phyloP scores from a whole-genome alignment of 2,329 filamentous ascomycete species.

The Sporothrix brunneoviolacea region DNA sequence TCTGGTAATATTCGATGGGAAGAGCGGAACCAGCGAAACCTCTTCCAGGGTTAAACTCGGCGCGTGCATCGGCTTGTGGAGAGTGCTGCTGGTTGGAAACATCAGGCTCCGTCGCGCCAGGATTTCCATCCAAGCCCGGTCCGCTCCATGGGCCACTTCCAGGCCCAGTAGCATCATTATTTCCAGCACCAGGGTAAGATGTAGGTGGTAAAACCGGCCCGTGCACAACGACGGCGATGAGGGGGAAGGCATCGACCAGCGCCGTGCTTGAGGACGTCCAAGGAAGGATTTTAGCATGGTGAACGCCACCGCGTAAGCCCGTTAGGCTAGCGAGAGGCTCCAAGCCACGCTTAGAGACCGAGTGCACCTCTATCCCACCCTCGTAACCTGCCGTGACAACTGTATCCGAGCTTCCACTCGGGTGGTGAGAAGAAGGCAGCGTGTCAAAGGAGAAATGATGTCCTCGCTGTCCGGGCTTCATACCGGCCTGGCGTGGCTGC shows the following conservation, averaged over 20 bases:
- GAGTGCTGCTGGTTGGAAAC: constrained; percentile 1
- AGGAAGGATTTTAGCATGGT: constrained; percentile 75
- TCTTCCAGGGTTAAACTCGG: constrained; percentile 12
- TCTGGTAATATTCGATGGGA: constrained; percentile 64
- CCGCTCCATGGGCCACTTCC: constrained; percentile 20
- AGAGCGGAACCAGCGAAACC: constrained; percentile 15
- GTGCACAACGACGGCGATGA: constrained; percentile 75
- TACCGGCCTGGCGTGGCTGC: constrained; percentile 39
- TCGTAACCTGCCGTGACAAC: constrained; percentile 73
- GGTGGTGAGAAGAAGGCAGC: constrained; percentile 40
- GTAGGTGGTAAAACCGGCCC: constrained; percentile 56
- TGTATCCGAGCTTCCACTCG: constrained; percentile 44
- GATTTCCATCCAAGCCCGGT: neutral
- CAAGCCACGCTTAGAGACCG: constrained; percentile 64
- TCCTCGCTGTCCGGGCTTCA: constrained; percentile 60
- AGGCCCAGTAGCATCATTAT: neutral
- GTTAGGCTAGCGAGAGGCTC: constrained; percentile 65
- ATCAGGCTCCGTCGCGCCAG: neutral
- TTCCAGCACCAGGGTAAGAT: constrained; percentile 3
- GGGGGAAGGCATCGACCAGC: constrained; percentile 52
- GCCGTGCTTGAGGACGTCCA: constrained; percentile 52
- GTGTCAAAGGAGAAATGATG: constrained; percentile 79
- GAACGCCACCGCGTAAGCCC: constrained; percentile 71
- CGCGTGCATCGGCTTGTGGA: constrained; percentile 14
- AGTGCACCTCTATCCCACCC: constrained; percentile 69